Conservation (phyloP, 495 filamentous ascomycete genomes). For the Haplographium delicatum region DNA sequence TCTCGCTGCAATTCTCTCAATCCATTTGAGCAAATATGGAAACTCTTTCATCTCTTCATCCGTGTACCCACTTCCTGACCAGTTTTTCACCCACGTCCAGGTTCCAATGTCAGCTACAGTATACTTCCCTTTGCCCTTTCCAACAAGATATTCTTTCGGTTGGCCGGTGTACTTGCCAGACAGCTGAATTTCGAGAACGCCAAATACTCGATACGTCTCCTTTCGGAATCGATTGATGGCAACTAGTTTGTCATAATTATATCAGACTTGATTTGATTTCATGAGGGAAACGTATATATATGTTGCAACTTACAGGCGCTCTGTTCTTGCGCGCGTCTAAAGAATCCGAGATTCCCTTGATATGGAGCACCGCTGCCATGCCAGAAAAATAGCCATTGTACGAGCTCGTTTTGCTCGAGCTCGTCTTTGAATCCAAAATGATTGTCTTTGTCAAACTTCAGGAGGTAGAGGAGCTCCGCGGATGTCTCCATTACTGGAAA, state of each 20-base stretch:
- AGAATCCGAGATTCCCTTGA: slow-evolving; percentile 34
- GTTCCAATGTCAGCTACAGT: slow-evolving; percentile 50
- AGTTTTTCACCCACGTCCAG: slow-evolving; percentile 49
- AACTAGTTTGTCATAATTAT: too few species aligned
- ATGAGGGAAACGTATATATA: background rate
- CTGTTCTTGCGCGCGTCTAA: slow-evolving; percentile 32
- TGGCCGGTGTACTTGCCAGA: slow-evolving; percentile 40
- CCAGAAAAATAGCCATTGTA: slow-evolving; percentile 48
- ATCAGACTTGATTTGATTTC: background rate
- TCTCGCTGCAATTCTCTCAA: slow-evolving; percentile 46
- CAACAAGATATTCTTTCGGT: slow-evolving; percentile 46
- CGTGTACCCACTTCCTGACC: slow-evolving; percentile 35
- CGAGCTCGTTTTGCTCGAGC: slow-evolving; percentile 33
- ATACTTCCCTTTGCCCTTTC: slow-evolving; percentile 53
- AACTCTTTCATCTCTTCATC: slow-evolving; percentile 43
- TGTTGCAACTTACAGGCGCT: slow-evolving; percentile 2
- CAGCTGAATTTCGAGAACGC: slow-evolving; percentile 48
- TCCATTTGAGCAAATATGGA: slow-evolving; percentile 49
- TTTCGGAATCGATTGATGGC: slow-evolving; percentile 49
- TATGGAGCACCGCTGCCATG: slow-evolving; percentile 39
- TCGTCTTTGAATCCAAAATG: slow-evolving; percentile 39
- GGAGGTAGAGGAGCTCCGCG: slow-evolving; percentile 46
- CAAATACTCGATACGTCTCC: slow-evolving; percentile 45
- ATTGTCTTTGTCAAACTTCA: slow-evolving; percentile 44
- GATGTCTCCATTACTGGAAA: slow-evolving; percentile 49